Evolutionary conservation across 495 filamentous ascomycete species (phyloP).

Genomic region (Xylaria sp.): DNA sequence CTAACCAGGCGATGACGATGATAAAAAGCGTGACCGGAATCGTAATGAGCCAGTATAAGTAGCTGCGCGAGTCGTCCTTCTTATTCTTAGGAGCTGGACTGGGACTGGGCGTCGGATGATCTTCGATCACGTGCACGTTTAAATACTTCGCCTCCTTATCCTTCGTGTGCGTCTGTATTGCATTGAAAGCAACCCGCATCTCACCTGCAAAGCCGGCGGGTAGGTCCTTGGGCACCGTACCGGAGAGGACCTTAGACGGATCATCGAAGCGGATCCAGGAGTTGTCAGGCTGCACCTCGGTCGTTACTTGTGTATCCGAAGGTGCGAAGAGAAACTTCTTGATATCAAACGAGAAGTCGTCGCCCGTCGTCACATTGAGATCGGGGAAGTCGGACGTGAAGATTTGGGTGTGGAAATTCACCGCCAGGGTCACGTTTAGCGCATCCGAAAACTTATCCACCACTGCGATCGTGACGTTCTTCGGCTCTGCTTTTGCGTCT

Average conservation of each 20-base stretch:
- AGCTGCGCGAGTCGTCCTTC: slow-evolving; percentile 24
- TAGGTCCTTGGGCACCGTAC: slow-evolving; percentile 61
- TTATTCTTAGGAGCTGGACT: slow-evolving; percentile 23
- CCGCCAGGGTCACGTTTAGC: slow-evolving; percentile 66
- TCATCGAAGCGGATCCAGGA: slow-evolving; percentile 75
- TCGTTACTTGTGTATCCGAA: slow-evolving; percentile 59
- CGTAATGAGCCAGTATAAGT: slow-evolving; percentile 38
- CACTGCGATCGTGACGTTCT: slow-evolving; percentile 71
- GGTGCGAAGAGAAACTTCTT: slow-evolving; percentile 60
- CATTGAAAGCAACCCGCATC: slow-evolving; percentile 58
- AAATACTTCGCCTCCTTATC: slow-evolving; percentile 55
- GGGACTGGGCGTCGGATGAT: slow-evolving; percentile 10
- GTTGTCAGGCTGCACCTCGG: slow-evolving; percentile 57
- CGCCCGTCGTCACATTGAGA: slow-evolving; percentile 65
- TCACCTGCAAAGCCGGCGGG: slow-evolving; percentile 38
- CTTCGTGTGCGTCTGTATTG: slow-evolving; percentile 52
- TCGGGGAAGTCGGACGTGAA: slow-evolving; percentile 49
- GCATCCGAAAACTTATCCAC: slow-evolving; percentile 69
- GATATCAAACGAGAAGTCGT: slow-evolving; percentile 70
- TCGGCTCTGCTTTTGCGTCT: slow-evolving; percentile 58
- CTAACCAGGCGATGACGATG: slow-evolving; percentile 28
- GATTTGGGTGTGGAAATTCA: slow-evolving; percentile 56
- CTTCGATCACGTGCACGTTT: slow-evolving; percentile 54
- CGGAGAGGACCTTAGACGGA: slow-evolving; percentile 62
- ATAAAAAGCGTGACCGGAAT: slow-evolving; percentile 37